Evolutionary conservation across 2,329 filamentous ascomycete genomes (phyloP).

Genomic region (Pseudopithomyces maydicus): DNA sequence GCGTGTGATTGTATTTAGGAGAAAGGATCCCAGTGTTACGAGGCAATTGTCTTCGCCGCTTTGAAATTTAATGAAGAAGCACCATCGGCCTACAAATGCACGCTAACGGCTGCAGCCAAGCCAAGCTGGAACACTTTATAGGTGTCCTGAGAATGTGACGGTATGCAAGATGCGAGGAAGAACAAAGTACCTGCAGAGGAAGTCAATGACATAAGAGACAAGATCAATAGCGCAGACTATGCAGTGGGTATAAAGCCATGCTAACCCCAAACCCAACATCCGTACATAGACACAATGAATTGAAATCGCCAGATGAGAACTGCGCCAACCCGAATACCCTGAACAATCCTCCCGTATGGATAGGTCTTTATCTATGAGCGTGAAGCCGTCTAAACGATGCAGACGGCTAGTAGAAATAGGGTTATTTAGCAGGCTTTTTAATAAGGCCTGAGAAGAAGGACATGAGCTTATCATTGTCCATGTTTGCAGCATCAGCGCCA

Average conservation of each 20-base stretch:
- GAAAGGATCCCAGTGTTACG: not conserved
- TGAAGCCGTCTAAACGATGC: constrained; percentile 14
- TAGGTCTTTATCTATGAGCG: not conserved
- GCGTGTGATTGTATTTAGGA: not conserved
- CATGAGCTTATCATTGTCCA: constrained; percentile 47
- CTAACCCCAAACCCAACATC: constrained; percentile 11
- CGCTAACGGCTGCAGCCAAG: no score
- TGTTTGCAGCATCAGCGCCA: constrained; percentile 35
- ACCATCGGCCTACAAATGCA: no score
- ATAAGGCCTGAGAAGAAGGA: constrained; percentile 47
- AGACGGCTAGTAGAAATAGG: constrained; percentile 5
- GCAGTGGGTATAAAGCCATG: constrained; percentile 30
- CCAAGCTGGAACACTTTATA: not conserved
- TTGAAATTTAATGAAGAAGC: no score
- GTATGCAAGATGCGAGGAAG: not conserved
- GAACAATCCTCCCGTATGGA: not conserved
- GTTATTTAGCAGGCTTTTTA: constrained; percentile 34
- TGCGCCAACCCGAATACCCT: not conserved
- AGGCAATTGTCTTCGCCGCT: not conserved
- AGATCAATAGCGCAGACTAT: constrained; percentile 14
- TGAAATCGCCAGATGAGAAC: not conserved
- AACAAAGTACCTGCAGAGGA: not conserved
- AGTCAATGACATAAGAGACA: constrained; percentile 6
- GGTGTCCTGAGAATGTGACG: not conserved
- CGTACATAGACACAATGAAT: constrained; percentile 6